A percentile compares a stretch with the other conserved stretches of the same genome.
Conservation (phyloP, 2,329 filamentous ascomycete species). For the Trichoderma citrinoviride region DNA sequence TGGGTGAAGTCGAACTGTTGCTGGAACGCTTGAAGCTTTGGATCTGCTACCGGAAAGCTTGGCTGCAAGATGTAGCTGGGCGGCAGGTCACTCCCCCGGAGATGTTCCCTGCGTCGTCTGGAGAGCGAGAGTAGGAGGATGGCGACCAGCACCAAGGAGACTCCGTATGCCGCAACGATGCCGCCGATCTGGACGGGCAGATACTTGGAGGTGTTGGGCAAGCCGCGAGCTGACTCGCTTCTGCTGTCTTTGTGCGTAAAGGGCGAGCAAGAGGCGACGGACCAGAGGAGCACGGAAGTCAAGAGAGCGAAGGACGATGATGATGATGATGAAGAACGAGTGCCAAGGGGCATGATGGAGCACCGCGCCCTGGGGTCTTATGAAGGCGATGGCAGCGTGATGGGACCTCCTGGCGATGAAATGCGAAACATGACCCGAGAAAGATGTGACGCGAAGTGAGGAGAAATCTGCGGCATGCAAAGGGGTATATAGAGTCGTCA, state of each 20-base stretch:
- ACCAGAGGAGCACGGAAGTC: constrained; percentile 30
- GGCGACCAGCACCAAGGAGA: constrained; percentile 72
- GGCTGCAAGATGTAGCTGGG: constrained; percentile 40
- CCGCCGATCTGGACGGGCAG: constrained; percentile 81
- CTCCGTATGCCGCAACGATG: constrained; percentile 78
- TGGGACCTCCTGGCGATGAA: constrained; percentile 45
- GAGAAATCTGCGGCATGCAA: constrained; percentile 43
- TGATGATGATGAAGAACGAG: constrained; percentile 32
- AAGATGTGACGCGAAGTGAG: constrained; percentile 45
- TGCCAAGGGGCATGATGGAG: constrained; percentile 43
- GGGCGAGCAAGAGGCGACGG: constrained; percentile 32
- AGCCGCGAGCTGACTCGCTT: constrained; percentile 27
- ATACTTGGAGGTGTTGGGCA: constrained; percentile 43
- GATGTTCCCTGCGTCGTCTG: constrained; percentile 52
- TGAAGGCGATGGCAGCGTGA: constrained; percentile 35
- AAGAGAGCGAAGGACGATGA: constrained; percentile 30
- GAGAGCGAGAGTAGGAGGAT: constrained; percentile 60
- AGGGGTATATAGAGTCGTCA: constrained; percentile 47
- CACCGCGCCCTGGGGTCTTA: constrained; percentile 30
- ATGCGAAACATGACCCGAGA: constrained; percentile 52
- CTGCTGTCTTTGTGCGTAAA: neutral
- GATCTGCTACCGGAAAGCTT: constrained; percentile 4
- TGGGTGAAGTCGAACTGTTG: constrained; percentile 22
- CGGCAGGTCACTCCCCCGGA: constrained; percentile 49
- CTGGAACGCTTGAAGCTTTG: constrained; percentile 7